Evolutionary conservation across 208 protist species (phyloP).

Genomic region (Kentomonas sorsogonicus): DNA sequence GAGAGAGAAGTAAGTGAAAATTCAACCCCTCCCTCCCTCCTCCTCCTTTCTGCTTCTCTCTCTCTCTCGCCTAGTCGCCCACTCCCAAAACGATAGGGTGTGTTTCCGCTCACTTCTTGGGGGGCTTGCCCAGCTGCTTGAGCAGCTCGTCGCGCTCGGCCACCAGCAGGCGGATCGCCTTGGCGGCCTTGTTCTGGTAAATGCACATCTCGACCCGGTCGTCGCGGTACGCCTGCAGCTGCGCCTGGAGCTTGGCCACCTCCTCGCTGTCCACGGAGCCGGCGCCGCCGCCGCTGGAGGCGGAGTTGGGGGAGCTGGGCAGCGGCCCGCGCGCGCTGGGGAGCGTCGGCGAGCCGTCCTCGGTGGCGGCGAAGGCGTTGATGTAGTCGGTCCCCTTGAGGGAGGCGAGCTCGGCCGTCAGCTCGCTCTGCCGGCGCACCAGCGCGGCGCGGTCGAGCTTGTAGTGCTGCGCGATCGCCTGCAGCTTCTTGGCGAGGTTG

Average conservation of each 20-base stretch:
- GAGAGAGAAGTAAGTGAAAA: constrained; percentile 12
- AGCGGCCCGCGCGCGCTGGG: constrained; percentile 16
- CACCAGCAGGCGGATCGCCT: constrained; percentile 69
- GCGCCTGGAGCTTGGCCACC: constrained; percentile 27
- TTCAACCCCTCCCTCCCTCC: not conserved
- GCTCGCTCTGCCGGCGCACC: constrained; percentile 44
- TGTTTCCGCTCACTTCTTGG: constrained; percentile 2
- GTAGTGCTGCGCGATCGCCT: constrained; percentile 40
- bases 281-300: not conserved
- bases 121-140: constrained; percentile 10
- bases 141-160: constrained; percentile 46
- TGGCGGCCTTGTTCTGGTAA: constrained; percentile 68
- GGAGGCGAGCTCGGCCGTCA: constrained; percentile 40
- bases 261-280: constrained; percentile 15
- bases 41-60: constrained; percentile 3
- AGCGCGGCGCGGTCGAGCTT: constrained; percentile 38
- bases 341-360: not conserved
- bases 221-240: constrained; percentile 38
- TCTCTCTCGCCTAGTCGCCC: not conserved
- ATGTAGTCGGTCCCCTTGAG: constrained; percentile 83
- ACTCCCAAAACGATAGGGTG: too few relatives aligned
- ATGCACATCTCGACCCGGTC: constrained; percentile 62
- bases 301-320: not conserved
- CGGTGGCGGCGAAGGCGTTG: constrained; percentile 24
- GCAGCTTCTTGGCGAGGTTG: constrained; percentile 62